Conservation (phyloP, 805 yeast genomes). For the Cyberlindnera nakhonratchasimensis region DNA sequence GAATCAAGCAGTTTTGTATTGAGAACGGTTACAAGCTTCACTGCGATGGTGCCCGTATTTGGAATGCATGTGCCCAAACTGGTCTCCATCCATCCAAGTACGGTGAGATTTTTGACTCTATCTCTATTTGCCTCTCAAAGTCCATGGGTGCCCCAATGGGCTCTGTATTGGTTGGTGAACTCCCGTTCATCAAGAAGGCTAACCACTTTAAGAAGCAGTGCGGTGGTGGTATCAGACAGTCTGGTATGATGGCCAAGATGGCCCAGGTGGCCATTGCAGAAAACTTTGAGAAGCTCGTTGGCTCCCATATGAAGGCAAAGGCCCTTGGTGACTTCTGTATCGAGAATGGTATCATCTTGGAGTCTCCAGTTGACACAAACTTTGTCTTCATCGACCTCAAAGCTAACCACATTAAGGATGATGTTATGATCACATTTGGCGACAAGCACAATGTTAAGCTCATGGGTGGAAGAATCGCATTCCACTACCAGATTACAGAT, state of each 20-base stretch:
- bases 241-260: conserved; percentile 78
- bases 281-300: conserved; percentile 48
- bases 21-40: conserved; percentile 61
- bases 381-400: conserved; percentile 71
- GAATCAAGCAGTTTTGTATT: conserved; percentile 68
- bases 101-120: conserved; percentile 77
- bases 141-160: conserved; percentile 95
- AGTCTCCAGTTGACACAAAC: conserved; percentile 76
- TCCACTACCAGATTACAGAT: conserved; percentile 65
- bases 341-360: conserved; percentile 51
- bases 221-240: conserved; percentile 93
- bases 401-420: conserved; percentile 49
- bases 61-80: conserved; percentile 80
- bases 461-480: conserved; percentile 73
- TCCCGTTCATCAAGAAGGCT: conserved; percentile 58
- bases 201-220: conserved; percentile 86
- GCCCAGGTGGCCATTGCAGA: conserved; percentile 73
- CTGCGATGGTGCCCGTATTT: conserved; percentile 90
- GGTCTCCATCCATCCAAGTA: conserved; percentile 54
- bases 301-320: conserved; percentile 48
- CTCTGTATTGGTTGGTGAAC: conserved; percentile 72
- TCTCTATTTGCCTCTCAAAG: conserved; percentile 85
- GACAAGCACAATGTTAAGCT: conserved; percentile 57
- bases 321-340: conserved; percentile 50
- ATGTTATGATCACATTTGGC: conserved; percentile 48